phyloP scores from a whole-genome alignment of 2,329 filamentous ascomycete species.

The Aspergillus sp. region DNA sequence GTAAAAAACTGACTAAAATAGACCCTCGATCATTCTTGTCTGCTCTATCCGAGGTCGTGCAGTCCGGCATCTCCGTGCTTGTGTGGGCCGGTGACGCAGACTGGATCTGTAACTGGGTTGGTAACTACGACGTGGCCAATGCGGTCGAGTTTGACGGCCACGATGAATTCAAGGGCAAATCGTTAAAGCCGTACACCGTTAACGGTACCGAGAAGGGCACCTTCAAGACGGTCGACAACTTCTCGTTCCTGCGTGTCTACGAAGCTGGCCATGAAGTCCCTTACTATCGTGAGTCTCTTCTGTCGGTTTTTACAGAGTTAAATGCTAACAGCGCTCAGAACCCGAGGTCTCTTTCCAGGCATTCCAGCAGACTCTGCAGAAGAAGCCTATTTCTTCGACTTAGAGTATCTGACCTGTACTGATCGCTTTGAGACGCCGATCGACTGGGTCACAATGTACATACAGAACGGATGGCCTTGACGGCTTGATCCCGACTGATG shows the following conservation, averaged over 20 bases:
- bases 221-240: constrained; percentile 52
- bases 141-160: constrained; percentile 45
- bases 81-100: constrained; percentile 60
- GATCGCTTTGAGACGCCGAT: background rate
- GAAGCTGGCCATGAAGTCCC: constrained; percentile 53
- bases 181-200: constrained; percentile 48
- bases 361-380: constrained; percentile 48
- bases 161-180: constrained; percentile 40
- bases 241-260: constrained; percentile 52
- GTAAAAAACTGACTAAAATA: constrained; percentile 16
- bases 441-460: background rate
- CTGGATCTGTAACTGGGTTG: constrained; percentile 60
- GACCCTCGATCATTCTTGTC: constrained; percentile 47
- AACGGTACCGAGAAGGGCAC: constrained; percentile 48
- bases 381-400: constrained; percentile 20
- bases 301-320: constrained; percentile 10
- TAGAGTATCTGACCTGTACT: constrained; percentile 9
- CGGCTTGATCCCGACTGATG: background rate
- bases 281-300: constrained; percentile 44
- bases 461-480: background rate
- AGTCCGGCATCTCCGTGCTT: constrained; percentile 50
- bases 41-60: constrained; percentile 47
- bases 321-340: constrained; percentile 25
- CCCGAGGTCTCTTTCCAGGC: constrained; percentile 47
- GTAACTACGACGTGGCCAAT: constrained; percentile 50